Base-by-base conservation (phyloP, 2,329 filamentous ascomycete genomes). In the Pseudocercospora ulei region DNA sequence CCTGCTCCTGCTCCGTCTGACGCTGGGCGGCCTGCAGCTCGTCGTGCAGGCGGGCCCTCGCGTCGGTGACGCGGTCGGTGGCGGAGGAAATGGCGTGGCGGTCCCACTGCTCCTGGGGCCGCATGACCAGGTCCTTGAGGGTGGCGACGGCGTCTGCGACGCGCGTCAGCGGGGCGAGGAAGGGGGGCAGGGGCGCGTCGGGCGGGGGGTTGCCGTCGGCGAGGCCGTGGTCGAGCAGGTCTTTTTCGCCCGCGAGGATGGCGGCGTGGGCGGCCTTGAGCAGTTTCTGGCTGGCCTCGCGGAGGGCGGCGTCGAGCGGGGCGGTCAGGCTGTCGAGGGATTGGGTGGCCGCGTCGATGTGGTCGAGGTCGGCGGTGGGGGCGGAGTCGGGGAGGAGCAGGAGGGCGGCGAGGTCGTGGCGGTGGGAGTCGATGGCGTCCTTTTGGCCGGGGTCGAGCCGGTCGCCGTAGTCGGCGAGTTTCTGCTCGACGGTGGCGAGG, bases 241-340 rank as follows among this genome's bases (percentile, higher is more conserved):
- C 55, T 24, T 56, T 58, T 35, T 61, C 58, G 7, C 50, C 57
- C 1, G 51, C 53, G 16, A 61, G 59, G 30, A 61, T 59, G 11
- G 56, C 57, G 30, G 60, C 57, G 33, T 62, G 59, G 1, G 59
- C 58, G 5, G 57, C 41, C 11, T 50, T 54, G 35, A 60, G 35
- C 6, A 60, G 47, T 0, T 49, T 20, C 22, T 58, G 57, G 13
- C 57, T 50, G 1, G 53, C 50, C 8, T 51, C 45, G 7, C 47
- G 40, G 5, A 55, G 45, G 7, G 48, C 43, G 5, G 48, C 31
- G 2, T 43, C 46, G 26, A 62, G 44, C 5, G 57, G 56, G 7
- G 42, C 38, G 7, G 48, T 36, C 4, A 40, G 45, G 28, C 50
- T 34, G 18, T 50, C 46, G 6, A 60, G 43, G 14, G 39, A 39